Evolutionary conservation across 768 basidiomycete genomes (phyloP).

Genomic region (Psilocybe cubensis): DNA sequence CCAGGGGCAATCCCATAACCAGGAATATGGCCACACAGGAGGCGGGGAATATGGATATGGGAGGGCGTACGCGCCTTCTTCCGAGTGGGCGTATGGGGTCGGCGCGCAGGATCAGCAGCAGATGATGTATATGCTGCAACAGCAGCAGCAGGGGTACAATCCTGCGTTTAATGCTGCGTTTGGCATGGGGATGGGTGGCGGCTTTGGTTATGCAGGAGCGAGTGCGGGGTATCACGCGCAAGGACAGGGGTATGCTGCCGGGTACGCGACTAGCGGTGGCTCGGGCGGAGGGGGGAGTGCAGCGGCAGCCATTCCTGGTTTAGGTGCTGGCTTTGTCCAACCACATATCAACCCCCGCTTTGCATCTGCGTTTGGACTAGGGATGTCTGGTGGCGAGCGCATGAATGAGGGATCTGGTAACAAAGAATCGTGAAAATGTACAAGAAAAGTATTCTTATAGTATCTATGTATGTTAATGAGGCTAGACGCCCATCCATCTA

Average conservation of each 20-base stretch:
- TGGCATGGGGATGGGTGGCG: background rate
- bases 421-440: too few species aligned
- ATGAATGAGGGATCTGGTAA: background rate
- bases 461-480: too few species aligned
- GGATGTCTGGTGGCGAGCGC: conserved; percentile 5
- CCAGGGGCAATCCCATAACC: too few species aligned
- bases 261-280: background rate
- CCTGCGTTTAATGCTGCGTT: background rate
- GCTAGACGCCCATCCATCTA: too few species aligned
- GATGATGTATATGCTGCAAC: background rate
- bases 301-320: background rate
- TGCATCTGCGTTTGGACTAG: conserved; percentile 57
- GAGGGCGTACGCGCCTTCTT: background rate
- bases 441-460: too few species aligned
- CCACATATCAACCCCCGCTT: conserved; percentile 88
- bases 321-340: conserved; percentile 46
- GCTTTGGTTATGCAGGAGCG: background rate
- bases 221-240: background rate
- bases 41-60: background rate
- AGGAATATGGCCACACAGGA: background rate
- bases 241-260: background rate
- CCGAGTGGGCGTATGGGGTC: background rate
- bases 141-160: background rate
- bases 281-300: background rate
- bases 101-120: background rate